Evolutionary conservation across 139 green algal species (phyloP), one percentile per base, ranked within the genome.

Genomic region (Coelastrella sp.): DNA sequence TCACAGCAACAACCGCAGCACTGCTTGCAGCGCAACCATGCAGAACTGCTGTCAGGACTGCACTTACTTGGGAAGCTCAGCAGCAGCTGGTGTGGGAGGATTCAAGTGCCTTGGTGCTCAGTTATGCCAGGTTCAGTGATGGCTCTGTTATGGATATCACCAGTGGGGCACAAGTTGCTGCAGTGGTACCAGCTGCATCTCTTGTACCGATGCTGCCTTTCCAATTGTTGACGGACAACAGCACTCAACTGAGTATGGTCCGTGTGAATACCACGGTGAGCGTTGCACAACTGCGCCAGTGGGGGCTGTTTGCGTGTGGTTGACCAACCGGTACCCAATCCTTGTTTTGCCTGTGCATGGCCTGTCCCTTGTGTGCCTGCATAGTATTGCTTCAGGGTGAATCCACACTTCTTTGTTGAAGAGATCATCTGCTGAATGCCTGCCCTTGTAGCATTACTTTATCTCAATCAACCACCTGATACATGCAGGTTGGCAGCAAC

Each of bases 71-170:
- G 81, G 7, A 83, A 70, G 66, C 84, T 61, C 19, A 25, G 80
- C 85, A 93, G 80, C 57, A 82, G 0, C 85, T 94, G 35, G 78
- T 82, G 8, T 93, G 89, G 89, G 91, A 93, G 87, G 79, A 74
- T 8, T 83, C 72, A 0, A 66, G 24, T 9, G 92, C 88, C 0
- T 57, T 73, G 6, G 92, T 94, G 22, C 60, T 91, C 56, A 93
- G 83, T 7, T 82, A 91, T 11, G 92, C 91, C 3, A 22, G 24
- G 6, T 91, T 93, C 78, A 90, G 61, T 22, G 92, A 94, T 82
- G 92, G 92, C 24, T 60, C 56, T 12, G 15, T 76, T 1, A 84
- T 88, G 75, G 81, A 93, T 56, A 86, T 94, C 19, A 92, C 66
- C 10, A 7, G 25, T 15, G 22, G 66, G 19, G 66, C 65, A 17